Evolutionary conservation across 2,329 filamentous ascomycete genomes (phyloP).

Genomic region (Alternaria ventricosa): DNA sequence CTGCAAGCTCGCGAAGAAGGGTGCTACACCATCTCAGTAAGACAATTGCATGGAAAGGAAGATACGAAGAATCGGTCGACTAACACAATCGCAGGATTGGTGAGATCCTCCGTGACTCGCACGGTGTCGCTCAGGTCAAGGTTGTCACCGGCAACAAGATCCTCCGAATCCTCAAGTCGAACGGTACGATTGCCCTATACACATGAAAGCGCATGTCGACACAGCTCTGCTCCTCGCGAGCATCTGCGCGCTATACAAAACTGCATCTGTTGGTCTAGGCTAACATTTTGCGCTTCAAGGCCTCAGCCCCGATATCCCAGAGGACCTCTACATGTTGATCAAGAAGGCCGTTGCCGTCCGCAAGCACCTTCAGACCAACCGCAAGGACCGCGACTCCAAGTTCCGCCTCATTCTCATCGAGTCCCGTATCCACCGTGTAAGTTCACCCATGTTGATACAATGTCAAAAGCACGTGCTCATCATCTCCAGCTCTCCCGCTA

Average conservation of each 20-base stretch:
- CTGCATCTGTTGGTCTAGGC: slow-evolving; percentile 47
- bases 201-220: slow-evolving; percentile 51
- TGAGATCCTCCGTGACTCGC: slow-evolving; percentile 96
- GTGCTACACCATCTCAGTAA: slow-evolving; percentile 88
- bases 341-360: slow-evolving; percentile 95
- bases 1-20: slow-evolving; percentile 98
- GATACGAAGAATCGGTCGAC: background rate
- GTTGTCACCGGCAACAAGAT: slow-evolving; percentile 85
- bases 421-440: slow-evolving; percentile 93
- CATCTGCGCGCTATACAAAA: slow-evolving; percentile 73
- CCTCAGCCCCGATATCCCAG: slow-evolving; percentile 97
- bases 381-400: slow-evolving; percentile 99
- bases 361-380: slow-evolving; percentile 99
- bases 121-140: slow-evolving; percentile 98
- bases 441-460: background rate
- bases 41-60: background rate
- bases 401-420: slow-evolving; percentile 99
- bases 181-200: slow-evolving; percentile 69
- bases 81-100: slow-evolving; percentile 67
- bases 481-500: slow-evolving; percentile 77
- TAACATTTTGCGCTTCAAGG: slow-evolving; percentile 64
- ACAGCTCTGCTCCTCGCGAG: slow-evolving; percentile 36
- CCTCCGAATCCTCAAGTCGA: slow-evolving; percentile 16
- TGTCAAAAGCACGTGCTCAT: background rate
- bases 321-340: slow-evolving; percentile 99